Conservation (phyloP, 2,329 filamentous ascomycete genomes). For the Talaromyces sp. region DNA sequence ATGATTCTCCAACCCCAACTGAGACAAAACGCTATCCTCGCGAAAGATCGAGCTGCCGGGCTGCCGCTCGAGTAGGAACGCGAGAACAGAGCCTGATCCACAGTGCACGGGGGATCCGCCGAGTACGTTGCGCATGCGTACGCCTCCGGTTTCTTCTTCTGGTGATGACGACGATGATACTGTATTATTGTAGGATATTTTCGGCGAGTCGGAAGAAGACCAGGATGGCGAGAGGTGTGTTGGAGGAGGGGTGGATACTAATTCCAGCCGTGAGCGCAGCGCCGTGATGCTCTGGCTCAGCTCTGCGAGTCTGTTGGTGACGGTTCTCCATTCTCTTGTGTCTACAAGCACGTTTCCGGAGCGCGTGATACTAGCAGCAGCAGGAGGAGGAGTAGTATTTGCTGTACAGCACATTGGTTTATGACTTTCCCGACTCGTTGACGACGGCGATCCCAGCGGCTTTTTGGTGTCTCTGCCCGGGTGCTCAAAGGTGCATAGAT, state of each 20-base stretch:
- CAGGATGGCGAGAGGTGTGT: constrained; percentile 10
- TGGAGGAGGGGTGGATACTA: constrained; percentile 10
- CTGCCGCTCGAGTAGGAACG: constrained; percentile 50
- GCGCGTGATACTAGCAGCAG: constrained; percentile 8
- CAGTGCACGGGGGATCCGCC: constrained; percentile 57
- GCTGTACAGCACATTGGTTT: background rate
- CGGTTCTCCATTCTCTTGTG: constrained; percentile 39
- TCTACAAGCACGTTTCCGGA: constrained; percentile 29
- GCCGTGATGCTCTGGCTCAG: constrained; percentile 37
- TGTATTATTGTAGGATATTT: background rate
- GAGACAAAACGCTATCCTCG: constrained; percentile 56
- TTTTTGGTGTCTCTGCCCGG: constrained; percentile 26
- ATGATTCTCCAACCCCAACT: constrained; percentile 59
- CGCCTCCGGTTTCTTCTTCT: constrained; percentile 32
- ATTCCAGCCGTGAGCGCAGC: constrained; percentile 33
- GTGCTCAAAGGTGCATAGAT: constrained; percentile 45
- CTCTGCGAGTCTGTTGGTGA: constrained; percentile 33
- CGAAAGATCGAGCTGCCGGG: constrained; percentile 40
- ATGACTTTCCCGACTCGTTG: background rate
- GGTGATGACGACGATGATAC: no score
- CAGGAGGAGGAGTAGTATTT: no score
- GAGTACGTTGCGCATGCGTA: constrained; percentile 55
- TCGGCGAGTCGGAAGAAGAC: background rate
- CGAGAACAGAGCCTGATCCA: constrained; percentile 56
- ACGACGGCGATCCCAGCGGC: background rate